Percentiles rank a stretch among this genome's conserved stretches.
phyloP scores from a whole-genome alignment of 768 basidiomycete genomes.

The Tulasnella calospora region DNA sequence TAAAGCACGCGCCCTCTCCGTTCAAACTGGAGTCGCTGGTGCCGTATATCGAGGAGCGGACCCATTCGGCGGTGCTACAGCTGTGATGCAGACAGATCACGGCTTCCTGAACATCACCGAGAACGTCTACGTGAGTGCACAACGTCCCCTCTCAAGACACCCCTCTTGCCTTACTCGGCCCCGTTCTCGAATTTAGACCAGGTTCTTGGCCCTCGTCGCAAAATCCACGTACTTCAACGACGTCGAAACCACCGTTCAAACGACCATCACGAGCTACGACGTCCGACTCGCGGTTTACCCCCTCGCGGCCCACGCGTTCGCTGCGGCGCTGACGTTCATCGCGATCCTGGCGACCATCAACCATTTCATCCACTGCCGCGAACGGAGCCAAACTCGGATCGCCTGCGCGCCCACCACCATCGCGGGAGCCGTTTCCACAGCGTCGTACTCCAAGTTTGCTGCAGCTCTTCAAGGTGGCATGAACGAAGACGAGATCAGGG shows the following conservation, averaged over 20 bases:
- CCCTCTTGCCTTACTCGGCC: neutral
- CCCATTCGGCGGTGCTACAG: conserved; percentile 38
- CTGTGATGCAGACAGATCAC: conserved; percentile 47
- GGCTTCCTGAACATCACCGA: conserved; percentile 53
- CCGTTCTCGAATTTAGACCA: conserved; percentile 41
- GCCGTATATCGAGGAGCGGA: conserved; percentile 52
- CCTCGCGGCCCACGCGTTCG: conserved; percentile 50
- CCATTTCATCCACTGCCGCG: conserved; percentile 46
- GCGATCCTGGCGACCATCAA: conserved; percentile 48
- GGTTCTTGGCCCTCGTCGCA: conserved; percentile 54
- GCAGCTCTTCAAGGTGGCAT: conserved; percentile 12
- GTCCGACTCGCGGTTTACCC: conserved; percentile 51
- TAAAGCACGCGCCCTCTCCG: conserved; percentile 48
- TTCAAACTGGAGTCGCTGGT: conserved; percentile 51
- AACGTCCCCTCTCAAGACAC: neutral
- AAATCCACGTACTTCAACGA: conserved; percentile 56
- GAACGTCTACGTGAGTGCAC: conserved; percentile 47
- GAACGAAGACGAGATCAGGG: neutral
- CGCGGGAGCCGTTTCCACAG: conserved; percentile 34
- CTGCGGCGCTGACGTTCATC: conserved; percentile 46
- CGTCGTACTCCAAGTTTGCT: conserved; percentile 20
- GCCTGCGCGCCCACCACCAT: conserved; percentile 57
- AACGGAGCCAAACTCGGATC: conserved; percentile 49
- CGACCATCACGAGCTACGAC: conserved; percentile 42
- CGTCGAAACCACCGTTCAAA: conserved; percentile 40